Conservation (phyloP, 2,329 filamentous ascomycete genomes). For the Fusarium beomiforme region DNA sequence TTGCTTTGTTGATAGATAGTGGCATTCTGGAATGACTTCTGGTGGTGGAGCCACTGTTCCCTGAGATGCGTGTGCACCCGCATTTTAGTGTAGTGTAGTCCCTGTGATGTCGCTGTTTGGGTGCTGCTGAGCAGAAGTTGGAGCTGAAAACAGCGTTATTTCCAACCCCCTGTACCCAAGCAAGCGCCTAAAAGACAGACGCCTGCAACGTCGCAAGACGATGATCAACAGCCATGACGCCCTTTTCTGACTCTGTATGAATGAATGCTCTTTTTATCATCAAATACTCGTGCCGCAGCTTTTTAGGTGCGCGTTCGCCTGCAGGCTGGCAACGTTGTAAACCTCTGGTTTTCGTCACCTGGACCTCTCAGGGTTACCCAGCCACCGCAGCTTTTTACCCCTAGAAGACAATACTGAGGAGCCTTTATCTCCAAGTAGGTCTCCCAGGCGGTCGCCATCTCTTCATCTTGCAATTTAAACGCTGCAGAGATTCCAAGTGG, state of each 20-base stretch:
- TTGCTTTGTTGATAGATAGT: slow-evolving; percentile 28
- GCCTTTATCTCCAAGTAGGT: slow-evolving; percentile 38
- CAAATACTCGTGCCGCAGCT: slow-evolving; percentile 35
- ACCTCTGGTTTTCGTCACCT: slow-evolving; percentile 37
- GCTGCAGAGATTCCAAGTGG: slow-evolving; percentile 39
- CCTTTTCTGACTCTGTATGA: slow-evolving; percentile 20
- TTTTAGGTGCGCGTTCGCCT: slow-evolving; percentile 39
- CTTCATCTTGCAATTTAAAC: slow-evolving; percentile 45
- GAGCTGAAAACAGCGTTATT: slow-evolving; percentile 27
- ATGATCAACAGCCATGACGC: slow-evolving; percentile 34
- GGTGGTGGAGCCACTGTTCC: slow-evolving; percentile 36
- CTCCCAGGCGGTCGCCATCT: slow-evolving; percentile 39
- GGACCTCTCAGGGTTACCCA: slow-evolving; percentile 30
- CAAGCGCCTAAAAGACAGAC: slow-evolving; percentile 26
- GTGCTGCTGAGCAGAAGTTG: slow-evolving; percentile 12
- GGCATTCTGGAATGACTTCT: slow-evolving; percentile 34
- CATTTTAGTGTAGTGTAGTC: slow-evolving; percentile 38
- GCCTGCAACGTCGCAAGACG: slow-evolving; percentile 30
- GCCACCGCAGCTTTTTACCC: slow-evolving; percentile 33
- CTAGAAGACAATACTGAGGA: slow-evolving; percentile 34
- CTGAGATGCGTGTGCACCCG: slow-evolving; percentile 36
- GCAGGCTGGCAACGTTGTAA: slow-evolving; percentile 36
- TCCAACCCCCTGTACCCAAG: slow-evolving; percentile 35
- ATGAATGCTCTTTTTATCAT: slow-evolving; percentile 40
- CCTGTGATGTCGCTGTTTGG: slow-evolving; percentile 35